These are phyloP conservation scores for Ascochyta koolunga DNA, from an alignment of 2,329 filamentous ascomycete genomes.

Conservation along the genomic window DNA sequence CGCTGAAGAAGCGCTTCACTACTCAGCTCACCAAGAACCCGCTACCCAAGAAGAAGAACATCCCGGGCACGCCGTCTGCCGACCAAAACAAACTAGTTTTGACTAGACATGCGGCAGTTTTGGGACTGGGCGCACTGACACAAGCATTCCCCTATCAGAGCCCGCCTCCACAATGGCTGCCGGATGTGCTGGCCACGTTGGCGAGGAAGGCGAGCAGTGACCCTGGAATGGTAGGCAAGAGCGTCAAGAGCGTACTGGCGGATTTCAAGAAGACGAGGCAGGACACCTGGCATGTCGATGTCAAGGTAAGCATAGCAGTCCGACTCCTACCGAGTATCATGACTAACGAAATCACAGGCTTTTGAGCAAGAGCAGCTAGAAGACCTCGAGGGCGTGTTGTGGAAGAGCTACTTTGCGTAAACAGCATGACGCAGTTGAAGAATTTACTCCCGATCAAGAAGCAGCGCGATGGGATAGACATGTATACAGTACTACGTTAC, in stretches of 20 bases:
- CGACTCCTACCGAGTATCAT: neutral
- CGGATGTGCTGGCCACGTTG: constrained; percentile 84
- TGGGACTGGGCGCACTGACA: constrained; percentile 88
- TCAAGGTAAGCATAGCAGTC: constrained; percentile 72
- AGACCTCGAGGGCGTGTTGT: constrained; percentile 92
- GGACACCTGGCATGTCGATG: constrained; percentile 97
- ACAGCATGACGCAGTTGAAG: neutral
- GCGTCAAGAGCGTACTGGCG: constrained; percentile 89
- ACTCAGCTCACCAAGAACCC: constrained; percentile 80
- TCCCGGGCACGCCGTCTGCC: constrained; percentile 69
- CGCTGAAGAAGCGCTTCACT: constrained; percentile 81
- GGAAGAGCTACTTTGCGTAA: constrained; percentile 99
- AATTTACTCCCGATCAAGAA: neutral
- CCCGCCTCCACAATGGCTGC: constrained; percentile 92
- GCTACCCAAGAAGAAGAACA: constrained; percentile 70
- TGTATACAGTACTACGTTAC: neutral
- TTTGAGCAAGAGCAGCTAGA: constrained; percentile 94
- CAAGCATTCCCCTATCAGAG: constrained; percentile 96
- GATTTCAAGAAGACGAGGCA: constrained; percentile 99
- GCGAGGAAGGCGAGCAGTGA: constrained; percentile 87
- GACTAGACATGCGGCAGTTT: constrained; percentile 83
- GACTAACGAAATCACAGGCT: constrained; percentile 54
- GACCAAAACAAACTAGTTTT: constrained; percentile 79
- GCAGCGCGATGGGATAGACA: neutral
- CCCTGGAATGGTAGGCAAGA: constrained; percentile 90